Evolutionary conservation across 164 flowering plant species (phyloP), one percentile per base, ranked within the genome.

Genomic region (Paratinospora sagittata): DNA sequence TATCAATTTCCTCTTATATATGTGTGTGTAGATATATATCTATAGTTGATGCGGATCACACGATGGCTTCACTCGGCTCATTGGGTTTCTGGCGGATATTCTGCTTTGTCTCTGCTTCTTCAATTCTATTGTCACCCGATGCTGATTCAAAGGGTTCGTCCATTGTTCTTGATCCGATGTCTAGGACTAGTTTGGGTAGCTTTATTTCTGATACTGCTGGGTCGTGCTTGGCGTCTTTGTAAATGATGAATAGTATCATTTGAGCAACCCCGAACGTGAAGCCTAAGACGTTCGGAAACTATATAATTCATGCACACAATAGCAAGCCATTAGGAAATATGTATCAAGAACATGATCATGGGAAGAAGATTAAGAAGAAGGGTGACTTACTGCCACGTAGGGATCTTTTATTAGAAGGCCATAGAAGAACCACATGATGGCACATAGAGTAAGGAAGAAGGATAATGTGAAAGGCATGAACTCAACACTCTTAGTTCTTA

Each of bases 351-450:
- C 34, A 26, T 65, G 43, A n/a, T 34, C 12, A 26, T 41, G 33
- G 9, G 17, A 13, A 27, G 43, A 19, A 9, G 49, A 8, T 30
- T 30, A 1, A 13, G 10, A n/a, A 37, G 0, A 3, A 36, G 26
- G 21, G 30, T 41, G 45, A 8, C 7, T 87, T 76, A 91, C 97
- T 24, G 93, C 91, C 8, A 91, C 70, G 78, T 70, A 89, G 37
- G 39, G 74, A 58, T 91, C 97, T 14, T 81, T 79, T 39, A 81
- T 65, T 14, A 87, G 55, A 10, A 89, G 73, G 24, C 95, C 95
- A 61, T 89, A 89, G 75, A 79, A 83, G 79, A 91, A 91, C 97
- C 97, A 91, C 83, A 85, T 73, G 26, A 82, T 69, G 3, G 97
- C 89, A 36, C 89, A 82, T 0, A 92, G 62, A 0, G 93, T 86